phyloP scores from a whole-genome alignment of 2,329 filamentous ascomycete species.

The Plectosphaerella cucumerina region DNA sequence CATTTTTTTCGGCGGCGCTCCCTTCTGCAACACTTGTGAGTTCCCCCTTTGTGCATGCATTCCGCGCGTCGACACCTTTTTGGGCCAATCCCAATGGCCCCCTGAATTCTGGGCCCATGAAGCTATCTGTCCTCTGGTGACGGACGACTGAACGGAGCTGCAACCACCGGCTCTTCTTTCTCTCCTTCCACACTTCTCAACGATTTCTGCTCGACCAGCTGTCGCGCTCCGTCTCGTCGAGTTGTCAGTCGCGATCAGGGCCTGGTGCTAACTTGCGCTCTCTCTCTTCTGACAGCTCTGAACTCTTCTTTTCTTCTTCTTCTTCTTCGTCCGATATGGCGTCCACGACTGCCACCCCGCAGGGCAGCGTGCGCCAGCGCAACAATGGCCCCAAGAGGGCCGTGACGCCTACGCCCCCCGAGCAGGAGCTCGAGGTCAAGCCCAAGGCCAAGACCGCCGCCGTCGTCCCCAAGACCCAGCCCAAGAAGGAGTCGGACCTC shows the following conservation, averaged over 20 bases:
- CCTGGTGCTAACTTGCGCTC: neutral
- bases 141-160: neutral
- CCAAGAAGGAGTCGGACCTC: conserved; percentile 56
- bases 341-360: conserved; percentile 36
- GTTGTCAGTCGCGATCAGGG: too few species aligned
- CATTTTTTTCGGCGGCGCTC: conserved; percentile 1
- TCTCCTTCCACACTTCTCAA: conserved; percentile 6
- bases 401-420: conserved; percentile 25
- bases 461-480: conserved; percentile 15
- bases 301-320: conserved; percentile 9
- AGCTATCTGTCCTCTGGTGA: conserved; percentile 3
- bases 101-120: neutral
- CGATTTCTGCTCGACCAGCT: conserved; percentile 9
- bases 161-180: conserved; percentile 3
- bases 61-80: neutral
- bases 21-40: neutral
- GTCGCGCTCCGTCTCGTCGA: conserved; percentile 2
- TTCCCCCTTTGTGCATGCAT: neutral
- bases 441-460: conserved; percentile 26
- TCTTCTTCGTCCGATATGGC: conserved; percentile 32
- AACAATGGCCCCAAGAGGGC: conserved; percentile 50
- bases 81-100: neutral
- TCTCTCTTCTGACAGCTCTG: neutral
- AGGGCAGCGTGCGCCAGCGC: conserved; percentile 57
- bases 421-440: conserved; percentile 46